Conservation (phyloP, 2,329 filamentous ascomycete species). For the Alternaria sp. region DNA sequence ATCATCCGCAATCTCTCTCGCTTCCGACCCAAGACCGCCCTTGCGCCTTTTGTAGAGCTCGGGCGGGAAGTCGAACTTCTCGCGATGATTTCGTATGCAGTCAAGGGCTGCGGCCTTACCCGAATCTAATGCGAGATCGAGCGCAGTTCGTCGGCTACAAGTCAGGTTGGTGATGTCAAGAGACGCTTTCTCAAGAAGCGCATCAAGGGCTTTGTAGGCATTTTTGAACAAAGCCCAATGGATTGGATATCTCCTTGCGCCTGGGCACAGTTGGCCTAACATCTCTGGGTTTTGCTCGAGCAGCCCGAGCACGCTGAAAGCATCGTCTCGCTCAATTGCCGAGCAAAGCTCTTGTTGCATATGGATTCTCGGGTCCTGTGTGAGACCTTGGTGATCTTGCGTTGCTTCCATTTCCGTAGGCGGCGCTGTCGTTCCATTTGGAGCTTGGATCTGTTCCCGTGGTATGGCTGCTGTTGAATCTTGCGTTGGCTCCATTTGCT, state of each 20-base stretch:
- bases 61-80: not conserved
- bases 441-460: no score
- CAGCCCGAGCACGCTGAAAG: not conserved
- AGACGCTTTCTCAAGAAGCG: not conserved
- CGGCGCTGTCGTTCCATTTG: no score
- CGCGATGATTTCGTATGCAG: not conserved
- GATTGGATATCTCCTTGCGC: rapidly evolving
- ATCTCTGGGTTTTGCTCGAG: not conserved
- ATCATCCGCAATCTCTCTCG: not conserved
- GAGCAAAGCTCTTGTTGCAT: not conserved
- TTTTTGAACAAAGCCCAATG: not conserved
- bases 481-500: no score
- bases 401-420: no score
- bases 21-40: no score
- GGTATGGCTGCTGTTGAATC: no score
- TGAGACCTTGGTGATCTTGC: no score
- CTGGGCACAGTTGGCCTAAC: rapidly evolving
- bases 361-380: no score
- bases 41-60: not conserved
- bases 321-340: not conserved
- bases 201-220: not conserved
- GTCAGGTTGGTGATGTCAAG: not conserved
- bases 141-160: not conserved
- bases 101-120: not conserved
- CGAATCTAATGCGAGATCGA: not conserved